phyloP scores from a whole-genome alignment of 768 basidiomycete genomes.

The Mycena alexandri region DNA sequence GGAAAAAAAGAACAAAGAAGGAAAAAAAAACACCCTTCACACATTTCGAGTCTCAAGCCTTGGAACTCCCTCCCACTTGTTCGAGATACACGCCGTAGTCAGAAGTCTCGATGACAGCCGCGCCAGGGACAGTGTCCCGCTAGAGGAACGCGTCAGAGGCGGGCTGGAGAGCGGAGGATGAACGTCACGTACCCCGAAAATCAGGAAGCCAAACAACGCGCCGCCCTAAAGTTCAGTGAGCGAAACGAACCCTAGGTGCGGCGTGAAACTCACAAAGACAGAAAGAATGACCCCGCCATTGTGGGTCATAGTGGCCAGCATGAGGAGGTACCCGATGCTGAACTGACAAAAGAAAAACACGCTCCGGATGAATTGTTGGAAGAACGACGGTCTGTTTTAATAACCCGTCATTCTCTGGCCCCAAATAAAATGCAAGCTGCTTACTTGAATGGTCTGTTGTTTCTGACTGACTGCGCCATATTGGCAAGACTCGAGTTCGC shows the following conservation, averaged over 20 bases:
- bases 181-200: conserved; percentile 25
- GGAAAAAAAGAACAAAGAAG: background rate
- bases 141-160: background rate
- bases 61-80: conserved; percentile 7
- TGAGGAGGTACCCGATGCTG: conserved; percentile 28
- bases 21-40: background rate
- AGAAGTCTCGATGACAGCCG: conserved; percentile 12
- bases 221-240: conserved; percentile 9
- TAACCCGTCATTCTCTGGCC: background rate
- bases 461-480: conserved; percentile 6
- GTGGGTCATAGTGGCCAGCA: conserved; percentile 35
- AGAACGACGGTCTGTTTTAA: conserved; percentile 11
- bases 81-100: conserved; percentile 28
- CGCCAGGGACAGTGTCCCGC: conserved; percentile 25
- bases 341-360: conserved; percentile 31
- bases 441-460: conserved; percentile 14
- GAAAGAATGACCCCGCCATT: conserved; percentile 33
- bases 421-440: no score
- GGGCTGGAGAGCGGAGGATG: no score
- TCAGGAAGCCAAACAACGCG: conserved; percentile 31
- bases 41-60: background rate
- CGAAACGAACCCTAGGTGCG: background rate
- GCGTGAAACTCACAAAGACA: conserved; percentile 21
- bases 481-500: background rate
- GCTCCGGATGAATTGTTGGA: conserved; percentile 33